A percentile compares a stretch with the other conserved stretches of the same genome.
Conservation (phyloP, 2,329 filamentous ascomycete genomes). For the Colletotrichum costaricense region DNA sequence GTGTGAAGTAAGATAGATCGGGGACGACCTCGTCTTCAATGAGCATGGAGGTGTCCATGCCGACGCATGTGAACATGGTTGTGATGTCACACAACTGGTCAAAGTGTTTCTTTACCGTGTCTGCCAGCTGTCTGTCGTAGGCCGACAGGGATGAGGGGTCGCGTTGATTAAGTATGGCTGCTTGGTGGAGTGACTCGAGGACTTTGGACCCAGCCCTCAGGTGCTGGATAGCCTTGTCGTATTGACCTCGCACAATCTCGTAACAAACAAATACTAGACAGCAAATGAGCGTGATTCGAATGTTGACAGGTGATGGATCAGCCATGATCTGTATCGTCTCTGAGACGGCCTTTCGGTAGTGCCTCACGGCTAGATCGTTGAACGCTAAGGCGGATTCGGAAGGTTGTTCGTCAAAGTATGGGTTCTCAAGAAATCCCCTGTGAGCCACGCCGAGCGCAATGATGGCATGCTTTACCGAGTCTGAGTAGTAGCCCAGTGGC, state of each 20-base stretch:
- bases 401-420: background rate
- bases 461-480: conserved; percentile 27
- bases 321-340: conserved; percentile 28
- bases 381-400: background rate
- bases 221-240: conserved; percentile 18
- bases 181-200: conserved; percentile 23
- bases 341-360: conserved; percentile 22
- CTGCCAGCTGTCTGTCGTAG: background rate
- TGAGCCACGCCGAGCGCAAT: conserved; percentile 25
- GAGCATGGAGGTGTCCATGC: conserved; percentile 22
- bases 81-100: conserved; percentile 25
- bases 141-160: background rate
- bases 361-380: conserved; percentile 6
- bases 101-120: conserved; percentile 20
- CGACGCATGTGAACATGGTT: conserved; percentile 21
- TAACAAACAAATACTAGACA: conserved; percentile 28
- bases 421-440: conserved; percentile 13
- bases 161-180: background rate
- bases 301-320: conserved; percentile 23
- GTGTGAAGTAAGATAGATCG: conserved; percentile 23
- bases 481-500: conserved; percentile 24
- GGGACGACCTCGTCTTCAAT: conserved; percentile 21
- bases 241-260: conserved; percentile 26
- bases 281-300: conserved; percentile 22
- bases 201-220: conserved; percentile 17